Percentiles rank a stretch among this genome's conserved stretches.
Evolutionary conservation across 2,329 filamentous ascomycete species (phyloP).

Genomic region (Zymoseptoria crescenta): DNA sequence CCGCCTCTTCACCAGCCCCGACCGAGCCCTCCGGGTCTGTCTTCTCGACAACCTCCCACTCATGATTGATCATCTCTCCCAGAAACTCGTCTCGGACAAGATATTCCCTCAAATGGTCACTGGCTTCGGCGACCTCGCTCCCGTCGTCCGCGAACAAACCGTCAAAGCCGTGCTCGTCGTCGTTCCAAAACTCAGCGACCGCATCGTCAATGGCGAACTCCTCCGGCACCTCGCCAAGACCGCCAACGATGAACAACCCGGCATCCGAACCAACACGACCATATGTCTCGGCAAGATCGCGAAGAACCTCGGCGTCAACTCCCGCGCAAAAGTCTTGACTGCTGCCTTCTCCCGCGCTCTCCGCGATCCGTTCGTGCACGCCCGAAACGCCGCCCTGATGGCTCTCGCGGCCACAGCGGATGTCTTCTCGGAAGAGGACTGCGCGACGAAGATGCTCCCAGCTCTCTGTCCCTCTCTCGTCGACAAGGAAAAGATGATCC

Average conservation of each 20-base stretch:
- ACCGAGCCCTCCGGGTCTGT: slow-evolving; percentile 85
- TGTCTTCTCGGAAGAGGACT: slow-evolving; percentile 82
- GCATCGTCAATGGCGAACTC: slow-evolving; percentile 87
- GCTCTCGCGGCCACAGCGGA: slow-evolving; percentile 80
- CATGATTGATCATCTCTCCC: slow-evolving; percentile 85
- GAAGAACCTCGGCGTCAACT: slow-evolving; percentile 67
- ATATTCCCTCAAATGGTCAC: slow-evolving; percentile 97
- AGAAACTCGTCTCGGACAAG: slow-evolving; percentile 88
- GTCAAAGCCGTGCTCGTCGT: slow-evolving; percentile 87
- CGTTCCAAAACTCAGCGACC: slow-evolving; percentile 81
- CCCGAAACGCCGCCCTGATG: slow-evolving; percentile 79
- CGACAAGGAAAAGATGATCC: slow-evolving; percentile 90
- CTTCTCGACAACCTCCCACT: slow-evolving; percentile 77
- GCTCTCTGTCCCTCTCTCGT: slow-evolving; percentile 75
- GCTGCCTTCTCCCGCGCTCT: slow-evolving; percentile 86
- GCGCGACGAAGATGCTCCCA: slow-evolving; percentile 73
- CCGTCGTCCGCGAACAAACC: slow-evolving; percentile 88
- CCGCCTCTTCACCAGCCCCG: slow-evolving; percentile 80
- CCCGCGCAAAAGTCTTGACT: slow-evolving; percentile 80
- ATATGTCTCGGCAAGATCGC: slow-evolving; percentile 97
- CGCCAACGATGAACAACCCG: slow-evolving; percentile 93
- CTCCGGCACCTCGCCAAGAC: slow-evolving; percentile 88
- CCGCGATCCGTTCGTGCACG: slow-evolving; percentile 90
- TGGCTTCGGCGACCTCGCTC: slow-evolving; percentile 85
- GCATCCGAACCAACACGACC: slow-evolving; percentile 95